phyloP scores from a whole-genome alignment of 2,329 filamentous ascomycete genomes.

The Aureobasidium vineae region DNA sequence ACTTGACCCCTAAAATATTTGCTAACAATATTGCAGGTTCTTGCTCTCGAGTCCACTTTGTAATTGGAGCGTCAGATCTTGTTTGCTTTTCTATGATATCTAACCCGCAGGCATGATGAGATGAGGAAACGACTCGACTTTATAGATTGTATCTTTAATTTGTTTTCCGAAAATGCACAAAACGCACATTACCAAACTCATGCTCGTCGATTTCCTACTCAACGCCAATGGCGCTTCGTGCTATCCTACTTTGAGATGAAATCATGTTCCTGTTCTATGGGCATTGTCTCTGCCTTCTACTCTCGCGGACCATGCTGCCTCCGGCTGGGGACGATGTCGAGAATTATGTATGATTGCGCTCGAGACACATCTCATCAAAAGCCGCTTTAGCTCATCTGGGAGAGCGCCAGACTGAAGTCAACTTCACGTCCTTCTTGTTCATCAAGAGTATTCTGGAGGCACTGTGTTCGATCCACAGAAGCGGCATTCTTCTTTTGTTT shows the following conservation, averaged over 20 bases:
- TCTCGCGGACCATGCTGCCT: not conserved
- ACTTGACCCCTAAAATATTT: not conserved
- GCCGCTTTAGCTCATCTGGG: conserved; percentile 42
- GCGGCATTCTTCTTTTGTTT: conserved; percentile 32
- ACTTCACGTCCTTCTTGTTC: conserved; percentile 35
- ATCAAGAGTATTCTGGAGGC: conserved; percentile 38
- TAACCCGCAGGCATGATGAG: conserved; percentile 5
- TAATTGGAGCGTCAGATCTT: conserved; percentile 11
- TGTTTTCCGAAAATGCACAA: not conserved
- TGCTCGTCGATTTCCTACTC: not conserved
- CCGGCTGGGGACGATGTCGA: not conserved
- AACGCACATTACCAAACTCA: not conserved
- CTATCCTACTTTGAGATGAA: no score
- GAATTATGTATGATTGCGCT: not conserved
- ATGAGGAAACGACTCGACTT: conserved; percentile 15
- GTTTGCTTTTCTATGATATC: conserved; percentile 21
- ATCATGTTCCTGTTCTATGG: no score
- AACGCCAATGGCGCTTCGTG: not conserved
- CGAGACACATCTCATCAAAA: conserved; percentile 1
- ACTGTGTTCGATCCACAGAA: conserved; percentile 43
- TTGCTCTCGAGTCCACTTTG: conserved; percentile 18
- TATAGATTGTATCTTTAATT: not conserved
- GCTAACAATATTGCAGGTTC: conserved; percentile 12
- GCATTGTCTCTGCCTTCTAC: no score
- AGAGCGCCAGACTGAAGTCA: conserved; percentile 42